These are phyloP conservation scores for Schwanniomyces occidentalis DNA, from an alignment of 805 yeast genomes.

Conservation along the genomic window DNA sequence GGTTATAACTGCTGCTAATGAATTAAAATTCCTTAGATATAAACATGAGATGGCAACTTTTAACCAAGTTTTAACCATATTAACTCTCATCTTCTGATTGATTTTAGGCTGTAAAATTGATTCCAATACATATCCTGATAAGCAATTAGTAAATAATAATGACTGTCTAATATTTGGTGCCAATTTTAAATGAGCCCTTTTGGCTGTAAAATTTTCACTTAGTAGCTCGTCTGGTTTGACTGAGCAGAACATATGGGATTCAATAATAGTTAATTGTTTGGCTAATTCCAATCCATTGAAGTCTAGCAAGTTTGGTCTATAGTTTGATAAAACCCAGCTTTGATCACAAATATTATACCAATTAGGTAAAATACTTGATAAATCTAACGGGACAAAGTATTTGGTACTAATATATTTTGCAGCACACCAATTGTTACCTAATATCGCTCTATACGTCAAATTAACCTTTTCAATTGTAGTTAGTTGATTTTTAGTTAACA, in stretches of 20 bases:
- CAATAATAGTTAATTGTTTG: slow-evolving; percentile 73
- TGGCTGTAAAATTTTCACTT: slow-evolving; percentile 61
- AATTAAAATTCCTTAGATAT: slow-evolving; percentile 73
- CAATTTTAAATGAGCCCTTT: slow-evolving; percentile 54
- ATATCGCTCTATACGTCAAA: slow-evolving; percentile 51
- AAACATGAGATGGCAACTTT: slow-evolving; percentile 72
- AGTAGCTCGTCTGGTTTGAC: slow-evolving; percentile 67
- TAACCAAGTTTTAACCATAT: slow-evolving; percentile 67
- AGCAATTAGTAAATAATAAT: slow-evolving; percentile 65
- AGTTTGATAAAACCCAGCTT: slow-evolving; percentile 57
- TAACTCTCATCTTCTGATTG: slow-evolving; percentile 48
- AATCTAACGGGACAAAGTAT: slow-evolving; percentile 30
- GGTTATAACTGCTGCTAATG: slow-evolving; percentile 77
- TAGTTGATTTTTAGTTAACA: slow-evolving; percentile 40
- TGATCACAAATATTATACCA: slow-evolving; percentile 55
- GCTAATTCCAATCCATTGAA: slow-evolving; percentile 74
- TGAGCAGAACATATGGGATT: slow-evolving; percentile 62
- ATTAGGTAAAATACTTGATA: slow-evolving; percentile 38
- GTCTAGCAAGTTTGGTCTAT: slow-evolving; percentile 53
- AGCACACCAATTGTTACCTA: slow-evolving; percentile 50
- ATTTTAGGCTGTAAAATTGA: slow-evolving; percentile 58
- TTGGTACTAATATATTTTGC: slow-evolving; percentile 27
- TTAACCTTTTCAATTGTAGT: slow-evolving; percentile 50
- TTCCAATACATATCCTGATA: slow-evolving; percentile 73
- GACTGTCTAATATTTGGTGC: slow-evolving; percentile 67